These are phyloP conservation scores for Symbiodinium natans DNA, from an alignment of 73 alveolate genomes.

Conservation along the genomic window DNA sequence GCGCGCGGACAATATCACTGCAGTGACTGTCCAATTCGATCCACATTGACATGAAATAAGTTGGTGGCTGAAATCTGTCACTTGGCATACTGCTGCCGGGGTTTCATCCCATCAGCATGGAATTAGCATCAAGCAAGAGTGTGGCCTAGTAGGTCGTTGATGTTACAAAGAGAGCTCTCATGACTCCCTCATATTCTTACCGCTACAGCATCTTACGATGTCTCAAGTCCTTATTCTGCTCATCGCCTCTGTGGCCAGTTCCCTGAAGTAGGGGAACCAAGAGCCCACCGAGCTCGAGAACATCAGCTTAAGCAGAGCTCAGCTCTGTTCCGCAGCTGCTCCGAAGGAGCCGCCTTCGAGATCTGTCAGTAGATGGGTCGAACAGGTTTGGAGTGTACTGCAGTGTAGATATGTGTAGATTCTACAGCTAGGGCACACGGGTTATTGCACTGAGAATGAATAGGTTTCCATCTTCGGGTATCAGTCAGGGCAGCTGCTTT, in stretches of 20 bases:
- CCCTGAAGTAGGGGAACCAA: background rate
- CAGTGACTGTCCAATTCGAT: constrained; percentile 92
- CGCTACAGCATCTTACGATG: too few relatives aligned
- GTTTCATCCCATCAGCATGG: background rate
- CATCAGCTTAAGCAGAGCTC: background rate
- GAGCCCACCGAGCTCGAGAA: background rate
- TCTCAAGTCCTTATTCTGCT: too few relatives aligned
- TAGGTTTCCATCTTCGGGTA: too few relatives aligned
- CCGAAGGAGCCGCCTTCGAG: background rate
- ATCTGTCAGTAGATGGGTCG: too few relatives aligned
- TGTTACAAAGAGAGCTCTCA: background rate
- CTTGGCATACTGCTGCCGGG: background rate
- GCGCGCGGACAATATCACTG: constrained; percentile 90
- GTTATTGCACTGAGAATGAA: too few relatives aligned
- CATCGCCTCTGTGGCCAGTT: too few relatives aligned
- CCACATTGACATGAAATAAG: background rate
- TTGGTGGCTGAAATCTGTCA: background rate
- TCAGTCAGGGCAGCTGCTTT: background rate
- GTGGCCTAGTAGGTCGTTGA: background rate
- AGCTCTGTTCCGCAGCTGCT: background rate
- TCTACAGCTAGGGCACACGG: too few relatives aligned
- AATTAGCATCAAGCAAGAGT: background rate
- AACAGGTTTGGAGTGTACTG: too few relatives aligned
- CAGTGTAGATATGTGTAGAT: too few relatives aligned
- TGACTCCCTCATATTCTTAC: too few relatives aligned